phyloP scores from a whole-genome alignment of 2,329 filamentous ascomycete species.

The Microdochium trichocladiopsis region DNA sequence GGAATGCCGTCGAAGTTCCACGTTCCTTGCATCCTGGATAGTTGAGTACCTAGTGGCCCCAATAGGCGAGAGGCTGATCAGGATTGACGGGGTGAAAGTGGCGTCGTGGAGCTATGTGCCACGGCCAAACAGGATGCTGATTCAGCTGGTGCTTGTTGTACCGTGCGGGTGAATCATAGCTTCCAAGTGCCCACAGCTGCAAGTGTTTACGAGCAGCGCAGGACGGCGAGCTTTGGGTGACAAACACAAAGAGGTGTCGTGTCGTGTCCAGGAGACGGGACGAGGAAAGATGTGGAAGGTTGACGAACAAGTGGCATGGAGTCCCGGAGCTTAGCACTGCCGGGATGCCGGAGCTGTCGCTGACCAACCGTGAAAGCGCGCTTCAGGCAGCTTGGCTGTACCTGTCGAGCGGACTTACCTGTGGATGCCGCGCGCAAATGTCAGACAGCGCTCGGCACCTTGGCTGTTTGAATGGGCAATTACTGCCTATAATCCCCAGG shows the following conservation, averaged over 20 bases:
- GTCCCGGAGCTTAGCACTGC: neutral
- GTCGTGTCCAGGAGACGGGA: neutral
- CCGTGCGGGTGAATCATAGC: neutral
- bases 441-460: no score
- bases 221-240: no score
- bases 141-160: neutral
- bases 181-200: neutral
- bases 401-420: neutral
- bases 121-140: neutral
- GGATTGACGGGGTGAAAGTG: no score
- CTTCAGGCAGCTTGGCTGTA: neutral
- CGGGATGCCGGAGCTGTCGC: neutral
- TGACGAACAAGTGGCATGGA: neutral
- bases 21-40: neutral
- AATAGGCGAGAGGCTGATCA: no score
- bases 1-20: conserved; percentile 1
- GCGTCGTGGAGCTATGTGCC: neutral
- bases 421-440: neutral
- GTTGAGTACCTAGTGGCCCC: no score
- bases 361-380: neutral
- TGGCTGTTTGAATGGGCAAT: no score
- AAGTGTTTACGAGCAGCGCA: neutral
- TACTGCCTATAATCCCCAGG: no score
- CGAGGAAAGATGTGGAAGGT: neutral
- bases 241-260: neutral